Evolutionary conservation across 768 basidiomycete species (phyloP), one percentile per base, ranked within the genome.

Genomic region (Clitopilus passeckerianus): DNA sequence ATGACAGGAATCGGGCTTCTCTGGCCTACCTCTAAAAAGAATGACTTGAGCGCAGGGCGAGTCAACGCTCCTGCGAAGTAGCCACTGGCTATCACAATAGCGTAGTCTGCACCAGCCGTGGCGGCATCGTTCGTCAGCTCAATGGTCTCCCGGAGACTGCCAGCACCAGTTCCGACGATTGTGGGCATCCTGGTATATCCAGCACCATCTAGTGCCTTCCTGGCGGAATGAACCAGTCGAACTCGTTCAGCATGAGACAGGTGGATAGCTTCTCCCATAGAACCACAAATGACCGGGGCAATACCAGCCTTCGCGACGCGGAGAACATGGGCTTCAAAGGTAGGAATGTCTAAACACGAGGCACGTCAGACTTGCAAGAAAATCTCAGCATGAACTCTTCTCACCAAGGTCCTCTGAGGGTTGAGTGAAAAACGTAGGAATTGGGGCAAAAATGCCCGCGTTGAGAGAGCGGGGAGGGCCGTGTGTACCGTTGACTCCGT

Each of bases 191-290:
- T 63, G 12, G 63, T 55, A 22, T 91, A 72, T 1, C 85, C 87
- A 15, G 82, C 85, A 10, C 72, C 73, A 66, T 96, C 92, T 52
- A 96, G 79, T 0, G 85, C 87, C 57, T 79, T 79, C 43, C 95
- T 83, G 20, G 88, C 86, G 1, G 84, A 77, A 57, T 75, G 80
- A 69, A 93, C 85, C 62, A 94, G 75, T 9, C 66, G 73, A 50
- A 78, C 74, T 41, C 93, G 85, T 67, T 95, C 93, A 2, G 76
- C 67, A 65, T 81, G 87, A 43, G 89, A 80, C 55, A 84, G 67
- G 67, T 95, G 92, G 61, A 85, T 80, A 18, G 90, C 92, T 70
- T 95, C 93, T 64, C 93, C 87, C 90, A 91, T 91, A 5, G 90
- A 89, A 16, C 93, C 93, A 34, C 86, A 80, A 54, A 93, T 75